Evolutionary conservation across 495 filamentous ascomycete species (phyloP).

Genomic region (Xanthoparmelia taractica): DNA sequence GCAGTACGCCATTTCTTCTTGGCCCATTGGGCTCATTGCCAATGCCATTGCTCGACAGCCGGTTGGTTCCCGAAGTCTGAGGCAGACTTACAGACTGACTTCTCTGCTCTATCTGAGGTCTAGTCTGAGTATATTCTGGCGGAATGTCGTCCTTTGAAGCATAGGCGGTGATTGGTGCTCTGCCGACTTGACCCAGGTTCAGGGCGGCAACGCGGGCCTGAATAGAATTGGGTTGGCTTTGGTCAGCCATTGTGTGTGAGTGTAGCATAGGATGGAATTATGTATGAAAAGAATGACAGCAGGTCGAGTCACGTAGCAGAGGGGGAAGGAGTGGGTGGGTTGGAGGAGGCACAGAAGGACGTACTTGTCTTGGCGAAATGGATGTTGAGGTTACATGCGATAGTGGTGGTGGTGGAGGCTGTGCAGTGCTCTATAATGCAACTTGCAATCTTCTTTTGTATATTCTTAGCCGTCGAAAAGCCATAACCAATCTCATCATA

Average conservation of each 20-base stretch:
- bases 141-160: slow-evolving; percentile 30
- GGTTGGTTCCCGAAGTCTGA: slow-evolving; percentile 35
- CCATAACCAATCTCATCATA: no score
- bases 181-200: slow-evolving; percentile 49
- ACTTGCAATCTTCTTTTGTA: not conserved
- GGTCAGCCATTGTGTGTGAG: slow-evolving; percentile 30
- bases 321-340: not conserved
- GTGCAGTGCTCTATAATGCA: slow-evolving; percentile 12
- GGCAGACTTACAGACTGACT: slow-evolving; percentile 43
- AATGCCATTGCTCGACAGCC: slow-evolving; percentile 29
- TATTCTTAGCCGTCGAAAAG: not conserved
- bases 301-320: not conserved
- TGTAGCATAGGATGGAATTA: slow-evolving; percentile 2
- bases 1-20: slow-evolving; percentile 28
- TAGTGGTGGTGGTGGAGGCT: not conserved
- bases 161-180: slow-evolving; percentile 31
- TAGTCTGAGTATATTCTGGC: slow-evolving; percentile 1
- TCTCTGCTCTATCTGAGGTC: slow-evolving; percentile 31
- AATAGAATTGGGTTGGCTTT: slow-evolving; percentile 44
- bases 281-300: slow-evolving; percentile 1
- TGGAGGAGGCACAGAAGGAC: not conserved
- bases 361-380: not conserved
- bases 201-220: slow-evolving; percentile 52
- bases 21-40: slow-evolving; percentile 41
- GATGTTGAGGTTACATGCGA: not conserved